phyloP scores from a whole-genome alignment of 2,329 filamentous ascomycete genomes.

The Pyrenochaeta sp. region DNA sequence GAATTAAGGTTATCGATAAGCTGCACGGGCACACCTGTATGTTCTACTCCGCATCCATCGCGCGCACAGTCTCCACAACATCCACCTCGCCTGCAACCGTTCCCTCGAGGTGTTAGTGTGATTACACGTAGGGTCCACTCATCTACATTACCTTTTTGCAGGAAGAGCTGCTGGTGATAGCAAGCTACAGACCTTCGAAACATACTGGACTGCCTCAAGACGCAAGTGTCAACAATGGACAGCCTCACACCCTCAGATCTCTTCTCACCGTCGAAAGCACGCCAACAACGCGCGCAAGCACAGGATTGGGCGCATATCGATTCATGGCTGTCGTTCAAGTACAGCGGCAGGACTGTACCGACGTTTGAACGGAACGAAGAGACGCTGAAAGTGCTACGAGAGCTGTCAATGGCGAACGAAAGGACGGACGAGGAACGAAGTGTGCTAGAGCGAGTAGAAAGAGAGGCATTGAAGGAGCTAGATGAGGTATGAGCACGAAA shows the following conservation, averaged over 20 bases:
- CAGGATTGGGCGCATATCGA: constrained; percentile 94
- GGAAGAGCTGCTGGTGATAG: neutral
- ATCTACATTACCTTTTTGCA: neutral
- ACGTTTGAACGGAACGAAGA: constrained; percentile 87
- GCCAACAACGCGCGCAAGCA: constrained; percentile 80
- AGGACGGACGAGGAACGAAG: constrained; percentile 74
- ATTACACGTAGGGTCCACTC: neutral
- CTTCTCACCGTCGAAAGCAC: constrained; percentile 69
- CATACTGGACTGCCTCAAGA: neutral
- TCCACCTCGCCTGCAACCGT: neutral
- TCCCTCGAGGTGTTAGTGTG: neutral
- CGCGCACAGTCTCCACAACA: neutral
- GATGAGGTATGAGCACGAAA: constrained; percentile 41
- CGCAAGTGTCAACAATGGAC: constrained; percentile 36
- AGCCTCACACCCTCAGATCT: constrained; percentile 55
- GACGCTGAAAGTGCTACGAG: constrained; percentile 77
- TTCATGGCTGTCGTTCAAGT: constrained; percentile 75
- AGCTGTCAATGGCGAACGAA: constrained; percentile 79
- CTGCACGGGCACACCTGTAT: constrained; percentile 21
- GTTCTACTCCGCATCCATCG: constrained; percentile 1
- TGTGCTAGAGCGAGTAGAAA: constrained; percentile 67
- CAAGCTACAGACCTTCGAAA: neutral
- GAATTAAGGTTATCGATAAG: constrained; percentile 48
- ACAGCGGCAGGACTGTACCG: constrained; percentile 72
- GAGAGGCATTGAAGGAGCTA: constrained; percentile 66